Evolutionary conservation across 169 alveolate genomes (phyloP), one percentile per base, ranked within the genome.

Genomic region (Plasmodium knowlesi): DNA sequence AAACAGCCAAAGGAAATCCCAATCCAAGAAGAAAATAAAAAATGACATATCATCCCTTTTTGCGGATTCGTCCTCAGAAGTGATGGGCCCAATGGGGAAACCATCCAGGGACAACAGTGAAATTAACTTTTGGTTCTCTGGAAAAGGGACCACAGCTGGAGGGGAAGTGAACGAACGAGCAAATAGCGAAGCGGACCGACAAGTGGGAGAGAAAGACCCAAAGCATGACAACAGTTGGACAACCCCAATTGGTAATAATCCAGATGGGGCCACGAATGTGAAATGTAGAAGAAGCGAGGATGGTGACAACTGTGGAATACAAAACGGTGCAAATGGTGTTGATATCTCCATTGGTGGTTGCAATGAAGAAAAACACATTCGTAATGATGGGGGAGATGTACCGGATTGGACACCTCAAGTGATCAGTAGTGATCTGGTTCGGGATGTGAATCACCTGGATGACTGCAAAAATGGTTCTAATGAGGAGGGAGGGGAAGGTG

Each of bases 1-100:
- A 32, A 78, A 78, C 37, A 78, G 16, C 19, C 25, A 28, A 83
- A 83, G 32, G 39, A 22, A 43, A 67, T 5, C 46, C 25, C 25
- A 41, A 1, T 6, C 34, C 30, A 67, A 83, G 46, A 34, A 67
- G 10, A 83, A 67, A 41, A 83, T 41, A 67, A 83, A 83, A 70
- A 83, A 83, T 28, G 92, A 83, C 34, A 3, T 83, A 67, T 83
- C 92, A 5, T 70, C 82, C 53, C 92, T 83, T 70, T 83, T 83
- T 70, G 46, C 67, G n/a, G 90, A 82, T 34, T 54, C 46, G 67
- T 32, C 81, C 28, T 25, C 25, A n/a, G 57, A 79, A 54, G 34
- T n/a, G 22, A 14, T n/a, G 73, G 73, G 73, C 12, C 9, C 28
- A 5, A 14, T 0, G 32, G 25, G 32, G 46, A 73, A 41, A 41